A percentile compares a stretch with the other conserved stretches of the same genome.
phyloP scores from a whole-genome alignment of 768 basidiomycete species.

The Neoboletus subvelutipes region DNA sequence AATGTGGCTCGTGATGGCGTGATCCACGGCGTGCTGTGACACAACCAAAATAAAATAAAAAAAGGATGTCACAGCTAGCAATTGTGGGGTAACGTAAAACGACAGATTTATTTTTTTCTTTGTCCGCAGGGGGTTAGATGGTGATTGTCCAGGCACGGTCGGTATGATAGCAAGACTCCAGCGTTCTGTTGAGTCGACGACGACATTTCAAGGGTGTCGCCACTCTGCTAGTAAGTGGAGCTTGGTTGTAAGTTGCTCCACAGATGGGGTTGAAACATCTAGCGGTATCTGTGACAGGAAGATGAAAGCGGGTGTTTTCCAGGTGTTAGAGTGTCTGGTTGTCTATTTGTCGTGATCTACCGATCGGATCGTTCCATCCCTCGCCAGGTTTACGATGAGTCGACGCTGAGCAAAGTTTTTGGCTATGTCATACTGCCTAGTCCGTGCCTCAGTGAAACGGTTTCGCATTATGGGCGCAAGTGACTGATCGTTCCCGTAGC shows the following conservation, averaged over 20 bases:
- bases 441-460: not conserved
- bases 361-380: not conserved
- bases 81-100: conserved; percentile 7
- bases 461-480: conserved; percentile 7
- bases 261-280: conserved; percentile 1
- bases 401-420: conserved; percentile 5
- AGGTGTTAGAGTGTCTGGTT: not conserved
- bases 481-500: not conserved
- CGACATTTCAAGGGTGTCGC: not conserved
- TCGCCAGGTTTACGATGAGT: not conserved
- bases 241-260: not conserved
- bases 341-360: conserved; percentile 6
- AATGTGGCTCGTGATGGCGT: not conserved
- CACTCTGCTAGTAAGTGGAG: not conserved
- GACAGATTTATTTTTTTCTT: not conserved
- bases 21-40: not conserved
- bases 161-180: not conserved
- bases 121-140: not conserved
- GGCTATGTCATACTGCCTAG: conserved; percentile 1
- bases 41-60: not conserved
- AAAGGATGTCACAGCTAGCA: not conserved
- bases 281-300: not conserved
- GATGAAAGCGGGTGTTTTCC: not conserved
- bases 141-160: conserved; percentile 2
- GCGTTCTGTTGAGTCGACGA: not conserved